Percentiles rank a stretch among this genome's conserved stretches.
These are phyloP conservation scores for Umbilicus rupestris DNA, from an alignment of 164 flowering plant species.

Conservation along the genomic window DNA sequence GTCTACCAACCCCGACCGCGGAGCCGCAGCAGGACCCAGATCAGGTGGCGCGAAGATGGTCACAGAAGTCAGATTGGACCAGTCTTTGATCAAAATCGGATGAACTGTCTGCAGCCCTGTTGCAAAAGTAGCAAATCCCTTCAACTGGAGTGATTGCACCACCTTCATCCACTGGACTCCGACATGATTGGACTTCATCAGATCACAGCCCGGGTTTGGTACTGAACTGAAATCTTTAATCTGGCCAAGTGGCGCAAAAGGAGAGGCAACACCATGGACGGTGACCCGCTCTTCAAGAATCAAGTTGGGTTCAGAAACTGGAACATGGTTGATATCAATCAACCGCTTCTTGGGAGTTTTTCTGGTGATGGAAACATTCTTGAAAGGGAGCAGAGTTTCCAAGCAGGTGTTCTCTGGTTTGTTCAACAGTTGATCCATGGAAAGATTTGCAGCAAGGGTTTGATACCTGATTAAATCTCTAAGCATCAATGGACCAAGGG, in stretches of 20 bases:
- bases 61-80: constrained; percentile 19
- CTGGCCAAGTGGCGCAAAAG: constrained; percentile 26
- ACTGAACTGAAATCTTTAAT: constrained; percentile 13
- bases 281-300: constrained; percentile 28
- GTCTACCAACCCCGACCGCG: constrained; percentile 31
- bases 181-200: too few relatives aligned
- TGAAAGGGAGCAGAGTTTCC: constrained; percentile 23
- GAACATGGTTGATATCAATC: constrained; percentile 45
- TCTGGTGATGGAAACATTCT: constrained; percentile 31
- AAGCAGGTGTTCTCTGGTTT: constrained; percentile 31
- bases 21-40: constrained; percentile 20
- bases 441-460: constrained; percentile 27
- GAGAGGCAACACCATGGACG: constrained; percentile 50
- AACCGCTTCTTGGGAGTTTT: constrained; percentile 10
- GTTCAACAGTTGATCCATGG: constrained; percentile 27
- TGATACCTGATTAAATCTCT: constrained; percentile 44
- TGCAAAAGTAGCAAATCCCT: constrained; percentile 47
- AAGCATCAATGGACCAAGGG: constrained; percentile 26
- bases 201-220: constrained; percentile 12
- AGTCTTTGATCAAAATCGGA: constrained; percentile 35
- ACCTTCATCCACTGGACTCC: constrained; percentile 31
- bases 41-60: constrained; percentile 52
- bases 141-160: constrained; percentile 28
- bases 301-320: constrained; percentile 43
- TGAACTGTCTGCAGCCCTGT: constrained; percentile 42